These are phyloP conservation scores for Astragalus membranaceus DNA, from an alignment of 306 rosid genomes.

Conservation along the genomic window DNA sequence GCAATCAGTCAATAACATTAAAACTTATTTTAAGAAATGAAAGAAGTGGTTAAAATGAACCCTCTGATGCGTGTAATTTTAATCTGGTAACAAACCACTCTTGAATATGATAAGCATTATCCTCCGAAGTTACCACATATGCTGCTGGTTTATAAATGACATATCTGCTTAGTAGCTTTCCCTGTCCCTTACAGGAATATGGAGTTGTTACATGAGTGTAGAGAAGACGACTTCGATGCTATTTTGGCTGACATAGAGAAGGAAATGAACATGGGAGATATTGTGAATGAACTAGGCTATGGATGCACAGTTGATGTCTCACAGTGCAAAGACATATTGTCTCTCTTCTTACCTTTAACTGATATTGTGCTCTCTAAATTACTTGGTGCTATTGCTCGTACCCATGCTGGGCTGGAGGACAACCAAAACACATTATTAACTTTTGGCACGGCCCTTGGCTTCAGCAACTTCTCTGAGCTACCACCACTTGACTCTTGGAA, in stretches of 20 bases:
- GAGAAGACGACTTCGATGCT: constrained; percentile 82
- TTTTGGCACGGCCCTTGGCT: constrained; percentile 67
- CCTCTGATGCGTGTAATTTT: neutral
- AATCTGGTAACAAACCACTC: neutral
- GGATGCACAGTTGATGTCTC: constrained; percentile 80
- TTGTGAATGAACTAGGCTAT: constrained; percentile 95
- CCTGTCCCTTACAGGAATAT: constrained; percentile 45
- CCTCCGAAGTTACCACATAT: neutral
- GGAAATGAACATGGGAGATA: constrained; percentile 95
- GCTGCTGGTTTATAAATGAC: neutral
- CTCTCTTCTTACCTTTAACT: constrained; percentile 83
- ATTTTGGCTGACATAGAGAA: constrained; percentile 94
- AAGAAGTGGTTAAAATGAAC: constrained; percentile 1
- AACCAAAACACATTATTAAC: constrained; percentile 58
- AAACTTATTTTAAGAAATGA: neutral
- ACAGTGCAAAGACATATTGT: constrained; percentile 84
- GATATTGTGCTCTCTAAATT: constrained; percentile 69
- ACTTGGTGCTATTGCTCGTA: constrained; percentile 75
- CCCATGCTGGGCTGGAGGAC: constrained; percentile 83
- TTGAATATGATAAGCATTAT: neutral
- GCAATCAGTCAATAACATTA: neutral
- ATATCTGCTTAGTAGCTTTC: constrained; percentile 16
- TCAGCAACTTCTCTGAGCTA: constrained; percentile 53
- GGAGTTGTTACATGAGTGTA: constrained; percentile 51
- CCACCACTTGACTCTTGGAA: constrained; percentile 81